Evolutionary conservation across 73 alveolate species (phyloP), one percentile per base, ranked within the genome.

Genomic region (Breviolum minutum): DNA sequence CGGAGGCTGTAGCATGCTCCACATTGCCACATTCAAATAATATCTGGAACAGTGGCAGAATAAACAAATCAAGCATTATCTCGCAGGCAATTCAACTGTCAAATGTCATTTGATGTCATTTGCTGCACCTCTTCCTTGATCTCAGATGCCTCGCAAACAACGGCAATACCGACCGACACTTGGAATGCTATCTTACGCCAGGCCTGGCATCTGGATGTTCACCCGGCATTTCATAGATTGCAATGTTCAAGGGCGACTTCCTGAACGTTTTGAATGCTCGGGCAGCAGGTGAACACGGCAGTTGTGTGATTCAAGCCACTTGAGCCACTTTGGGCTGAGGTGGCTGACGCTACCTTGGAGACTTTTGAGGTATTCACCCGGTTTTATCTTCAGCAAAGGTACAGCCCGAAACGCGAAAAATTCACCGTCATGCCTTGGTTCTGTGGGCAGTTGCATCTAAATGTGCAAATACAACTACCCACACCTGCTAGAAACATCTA

Each of bases 141-240:
- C 96, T 66, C 63, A 89, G 62, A 20, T 89, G 96, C 79, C 94
- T 85, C 20, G 91, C 91, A 48, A 13, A 40, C 54, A 40, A 40
- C 54, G 54, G 54, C 54, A 40, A 40, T 40, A 40, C 54, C 54
- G 3, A 40, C 16, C 16, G 17, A 22, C 62, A 17, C 2, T 22
- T 27, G 19, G 61, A 7, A 40, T 30, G 89, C 32, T n/a, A 8
- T 40, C 32, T 9, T 7, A 13, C 0, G 1, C 48, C n/a, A 19
- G 82, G 82, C 95, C 95, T 88, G 27, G 7, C 71, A 60, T 92
- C 97, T 13, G 97, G 89, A 61, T 92, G 97, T 8, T 92, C 97
- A 60, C 97, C 97, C 13, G 97, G 97, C 97, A 92, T 92, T 66
- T 92, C 97, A 16, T 92, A 92, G 88, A 92, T 74, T 14, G 97